Percentiles rank a stretch among this genome's conserved stretches.
phyloP scores from a whole-genome alignment of 225 moss, liverwort and hornwort genomes.

The Polytrichum commune region DNA sequence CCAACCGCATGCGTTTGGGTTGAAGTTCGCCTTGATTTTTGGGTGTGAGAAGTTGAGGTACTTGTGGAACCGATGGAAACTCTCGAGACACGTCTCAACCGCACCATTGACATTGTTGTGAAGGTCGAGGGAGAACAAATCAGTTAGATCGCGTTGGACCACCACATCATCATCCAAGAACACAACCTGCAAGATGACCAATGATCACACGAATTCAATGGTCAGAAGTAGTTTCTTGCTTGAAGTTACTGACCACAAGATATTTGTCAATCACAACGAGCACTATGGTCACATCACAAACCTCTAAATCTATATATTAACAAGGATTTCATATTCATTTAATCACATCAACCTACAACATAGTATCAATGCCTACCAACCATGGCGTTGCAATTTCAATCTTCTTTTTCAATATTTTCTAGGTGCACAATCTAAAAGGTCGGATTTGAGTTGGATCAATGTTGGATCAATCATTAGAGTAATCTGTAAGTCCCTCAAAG shows the following conservation, averaged over 20 bases:
- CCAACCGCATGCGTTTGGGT: conserved; percentile 56
- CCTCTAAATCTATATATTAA: too few relatives aligned
- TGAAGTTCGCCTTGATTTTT: conserved; percentile 34
- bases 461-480: too few relatives aligned
- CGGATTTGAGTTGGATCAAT: too few relatives aligned
- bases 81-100: conserved; percentile 51
- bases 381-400: too few relatives aligned
- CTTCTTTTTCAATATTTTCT: too few relatives aligned
- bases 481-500: too few relatives aligned
- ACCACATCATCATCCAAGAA: conserved; percentile 62
- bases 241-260: neutral
- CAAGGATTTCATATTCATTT: neutral
- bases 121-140: conserved; percentile 41
- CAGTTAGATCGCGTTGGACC: conserved; percentile 44
- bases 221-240: neutral
- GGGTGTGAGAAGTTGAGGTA: conserved; percentile 59
- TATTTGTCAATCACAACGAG: neutral
- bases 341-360: neutral
- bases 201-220: neutral
- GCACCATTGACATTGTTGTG: conserved; percentile 54
- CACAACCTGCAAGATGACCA: conserved; percentile 26
- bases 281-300: neutral
- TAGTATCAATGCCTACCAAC: too few relatives aligned
- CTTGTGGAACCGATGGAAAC: conserved; percentile 56
- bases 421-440: too few relatives aligned